Evolutionary conservation across 352 stramenopile genomes (phyloP).

Genomic region (Aphanomyces astaci): DNA sequence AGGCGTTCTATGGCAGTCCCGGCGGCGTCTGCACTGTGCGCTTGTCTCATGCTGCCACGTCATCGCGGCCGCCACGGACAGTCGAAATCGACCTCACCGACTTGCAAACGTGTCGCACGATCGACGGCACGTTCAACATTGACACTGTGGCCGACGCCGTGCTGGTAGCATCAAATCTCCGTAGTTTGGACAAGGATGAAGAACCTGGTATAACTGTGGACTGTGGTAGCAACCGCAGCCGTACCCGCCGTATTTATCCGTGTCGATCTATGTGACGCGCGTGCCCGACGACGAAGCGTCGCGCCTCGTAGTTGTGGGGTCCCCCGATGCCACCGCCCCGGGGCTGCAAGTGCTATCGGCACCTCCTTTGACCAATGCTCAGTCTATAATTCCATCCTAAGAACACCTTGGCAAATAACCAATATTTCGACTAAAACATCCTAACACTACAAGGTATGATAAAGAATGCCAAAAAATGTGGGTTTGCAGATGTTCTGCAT

Average conservation of each 20-base stretch:
- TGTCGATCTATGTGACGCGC: neutral
- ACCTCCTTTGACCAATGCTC: neutral
- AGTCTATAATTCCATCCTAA: neutral
- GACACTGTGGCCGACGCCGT: neutral
- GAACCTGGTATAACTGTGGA: too few species aligned
- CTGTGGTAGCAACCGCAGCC: neutral
- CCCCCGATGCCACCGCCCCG: too few species aligned
- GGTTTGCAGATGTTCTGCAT: too few species aligned
- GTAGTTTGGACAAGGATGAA: too few species aligned
- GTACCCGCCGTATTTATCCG: slow-evolving; percentile 17
- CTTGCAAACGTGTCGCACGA: slow-evolving; percentile 1
- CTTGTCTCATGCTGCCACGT: neutral
- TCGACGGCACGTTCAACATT: slow-evolving; percentile 18
- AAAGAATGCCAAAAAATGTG: too few species aligned
- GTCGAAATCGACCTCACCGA: slow-evolving; percentile 9
- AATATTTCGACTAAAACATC: too few species aligned
- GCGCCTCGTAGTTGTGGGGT: neutral
- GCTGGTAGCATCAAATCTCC: neutral
- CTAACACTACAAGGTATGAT: too few species aligned
- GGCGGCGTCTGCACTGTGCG: neutral
- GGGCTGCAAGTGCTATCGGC: neutral
- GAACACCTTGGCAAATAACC: too few species aligned
- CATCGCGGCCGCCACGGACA: neutral
- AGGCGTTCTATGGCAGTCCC: neutral
- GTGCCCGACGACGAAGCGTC: neutral